Percentiles rank a stretch among this genome's conserved stretches.
Evolutionary conservation across 306 rosid species (phyloP).

Genomic region (Mimosa bimucronata): DNA sequence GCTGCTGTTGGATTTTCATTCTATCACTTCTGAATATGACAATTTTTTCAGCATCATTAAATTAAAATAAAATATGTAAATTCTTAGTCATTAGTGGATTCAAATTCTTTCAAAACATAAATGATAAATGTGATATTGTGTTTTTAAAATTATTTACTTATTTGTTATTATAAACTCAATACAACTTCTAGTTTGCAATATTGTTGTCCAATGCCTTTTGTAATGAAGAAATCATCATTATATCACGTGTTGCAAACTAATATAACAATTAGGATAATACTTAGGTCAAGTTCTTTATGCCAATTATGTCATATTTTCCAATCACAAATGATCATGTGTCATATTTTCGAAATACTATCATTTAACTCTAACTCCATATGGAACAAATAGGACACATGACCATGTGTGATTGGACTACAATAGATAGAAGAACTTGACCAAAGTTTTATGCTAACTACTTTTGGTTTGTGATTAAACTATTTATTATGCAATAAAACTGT

Average conservation of each 20-base stretch:
- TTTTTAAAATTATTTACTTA: too few species aligned
- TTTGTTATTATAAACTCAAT: not conserved
- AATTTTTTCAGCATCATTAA: not conserved
- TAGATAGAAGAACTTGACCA: too few species aligned
- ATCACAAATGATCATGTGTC: too few species aligned
- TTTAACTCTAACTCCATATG: too few species aligned
- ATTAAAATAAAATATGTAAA: not conserved
- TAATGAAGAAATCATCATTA: not conserved
- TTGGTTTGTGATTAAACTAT: not conserved
- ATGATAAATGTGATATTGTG: not conserved
- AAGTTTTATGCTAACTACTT: not conserved
- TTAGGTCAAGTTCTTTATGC: too few species aligned
- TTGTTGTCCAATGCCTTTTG: not conserved
- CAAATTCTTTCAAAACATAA: not conserved
- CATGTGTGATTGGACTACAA: too few species aligned
- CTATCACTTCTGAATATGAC: not conserved
- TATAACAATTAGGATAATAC: too few species aligned
- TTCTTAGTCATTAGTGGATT: not conserved
- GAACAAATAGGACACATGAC: too few species aligned
- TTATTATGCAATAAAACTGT: not conserved
- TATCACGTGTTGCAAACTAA: not conserved
- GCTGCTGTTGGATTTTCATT: slow-evolving; percentile 1
- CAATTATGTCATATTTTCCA: too few species aligned
- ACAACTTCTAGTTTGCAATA: not conserved
- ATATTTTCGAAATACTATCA: too few species aligned